Percentiles rank a stretch among this genome's conserved stretches.
Evolutionary conservation across 331 rosid genomes (phyloP).

Genomic region (Spiraea crenata): DNA sequence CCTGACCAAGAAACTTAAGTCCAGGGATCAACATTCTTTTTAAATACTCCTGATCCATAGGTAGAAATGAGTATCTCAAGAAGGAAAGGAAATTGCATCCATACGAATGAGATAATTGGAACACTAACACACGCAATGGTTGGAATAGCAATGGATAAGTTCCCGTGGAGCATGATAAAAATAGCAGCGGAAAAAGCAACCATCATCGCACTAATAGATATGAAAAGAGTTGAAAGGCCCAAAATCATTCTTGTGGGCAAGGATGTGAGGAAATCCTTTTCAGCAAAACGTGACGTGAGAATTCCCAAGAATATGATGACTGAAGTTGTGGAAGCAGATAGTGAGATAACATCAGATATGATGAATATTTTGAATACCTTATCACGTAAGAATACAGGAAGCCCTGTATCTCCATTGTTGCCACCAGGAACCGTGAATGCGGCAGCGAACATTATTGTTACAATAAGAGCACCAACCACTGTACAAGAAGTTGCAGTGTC

Average conservation of each 20-base stretch:
- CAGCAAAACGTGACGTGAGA: not conserved
- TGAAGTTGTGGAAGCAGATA: slow-evolving; percentile 4
- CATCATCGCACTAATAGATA: slow-evolving; percentile 3
- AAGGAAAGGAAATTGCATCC: not conserved
- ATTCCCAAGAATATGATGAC: slow-evolving; percentile 20
- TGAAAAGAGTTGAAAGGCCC: not conserved
- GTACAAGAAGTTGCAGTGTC: slow-evolving; percentile 13
- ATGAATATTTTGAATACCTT: not conserved
- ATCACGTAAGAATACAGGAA: not conserved
- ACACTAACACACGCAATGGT: not conserved
- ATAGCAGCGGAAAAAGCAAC: not conserved
- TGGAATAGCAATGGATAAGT: not conserved
- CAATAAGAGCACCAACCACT: not conserved
- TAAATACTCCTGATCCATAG: not conserved
- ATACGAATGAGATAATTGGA: not conserved
- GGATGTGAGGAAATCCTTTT: not conserved
- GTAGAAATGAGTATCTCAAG: not conserved
- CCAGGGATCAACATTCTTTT: accelerated
- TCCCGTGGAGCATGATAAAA: not conserved
- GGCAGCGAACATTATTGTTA: slow-evolving; percentile 19
- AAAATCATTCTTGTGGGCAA: slow-evolving; percentile 9
- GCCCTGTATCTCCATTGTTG: not conserved
- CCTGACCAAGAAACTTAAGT: no score
- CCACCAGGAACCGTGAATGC: slow-evolving; percentile 17
- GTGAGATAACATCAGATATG: not conserved